phyloP scores from a whole-genome alignment of 192 early-diverging fungal genomes.

The Chytriomyces confervae region DNA sequence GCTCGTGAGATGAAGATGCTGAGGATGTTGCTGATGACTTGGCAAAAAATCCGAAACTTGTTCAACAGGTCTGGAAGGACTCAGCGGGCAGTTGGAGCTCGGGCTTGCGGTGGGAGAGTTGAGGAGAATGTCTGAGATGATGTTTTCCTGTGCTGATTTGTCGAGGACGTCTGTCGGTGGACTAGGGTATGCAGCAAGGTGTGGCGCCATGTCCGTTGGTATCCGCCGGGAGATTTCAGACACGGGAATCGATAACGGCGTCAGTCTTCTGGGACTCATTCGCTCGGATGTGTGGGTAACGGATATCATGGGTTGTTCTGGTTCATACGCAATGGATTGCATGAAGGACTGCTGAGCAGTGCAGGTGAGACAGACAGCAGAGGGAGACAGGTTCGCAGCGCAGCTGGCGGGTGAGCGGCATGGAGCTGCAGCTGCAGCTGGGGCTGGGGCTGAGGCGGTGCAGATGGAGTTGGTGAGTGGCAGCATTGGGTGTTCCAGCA shows the following conservation, averaged over 20 bases:
- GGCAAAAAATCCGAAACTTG: not conserved
- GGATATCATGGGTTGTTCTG: not conserved
- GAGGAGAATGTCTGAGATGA: slow-evolving; percentile 1
- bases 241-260: not conserved
- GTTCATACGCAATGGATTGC: not conserved
- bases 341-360: too few species aligned
- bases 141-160: not conserved
- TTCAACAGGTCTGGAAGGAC: not conserved
- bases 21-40: not conserved
- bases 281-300: not conserved
- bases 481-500: too few species aligned
- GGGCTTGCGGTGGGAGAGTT: not conserved
- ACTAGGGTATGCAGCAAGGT: not conserved
- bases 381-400: too few species aligned
- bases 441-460: too few species aligned
- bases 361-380: too few species aligned
- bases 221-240: not conserved
- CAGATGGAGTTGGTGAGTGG: too few species aligned
- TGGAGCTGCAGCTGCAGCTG: too few species aligned
- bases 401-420: too few species aligned
- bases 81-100: not conserved
- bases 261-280: not conserved
- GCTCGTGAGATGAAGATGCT: not conserved
- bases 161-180: not conserved
- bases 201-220: not conserved